These are phyloP conservation scores for Zanthoxylum bungeanum DNA, from an alignment of 345 rosid genomes.

Conservation along the genomic window DNA sequence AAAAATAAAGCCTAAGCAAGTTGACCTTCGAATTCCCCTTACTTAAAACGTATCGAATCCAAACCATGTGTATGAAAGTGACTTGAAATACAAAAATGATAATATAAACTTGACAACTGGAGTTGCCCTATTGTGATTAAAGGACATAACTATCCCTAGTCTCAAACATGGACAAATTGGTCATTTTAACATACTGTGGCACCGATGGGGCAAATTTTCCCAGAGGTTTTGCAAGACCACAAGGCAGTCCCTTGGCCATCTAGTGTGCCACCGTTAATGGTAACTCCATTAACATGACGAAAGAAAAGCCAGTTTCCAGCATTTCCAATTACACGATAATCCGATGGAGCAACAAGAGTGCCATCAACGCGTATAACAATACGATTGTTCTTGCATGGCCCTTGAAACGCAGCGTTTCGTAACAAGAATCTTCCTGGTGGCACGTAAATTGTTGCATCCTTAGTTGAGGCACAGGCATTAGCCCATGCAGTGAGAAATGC, in stretches of 20 bases:
- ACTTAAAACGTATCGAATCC: no score
- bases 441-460: conserved; percentile 43
- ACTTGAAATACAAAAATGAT: no score
- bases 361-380: conserved; percentile 45
- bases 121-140: no score
- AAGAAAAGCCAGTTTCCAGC: conserved; percentile 53
- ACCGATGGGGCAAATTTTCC: not conserved
- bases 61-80: no score
- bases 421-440: conserved; percentile 57
- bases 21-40: not conserved
- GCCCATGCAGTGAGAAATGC: conserved; percentile 68
- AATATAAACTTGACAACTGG: no score
- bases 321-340: conserved; percentile 41
- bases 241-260: not conserved
- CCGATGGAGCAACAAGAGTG: conserved; percentile 61
- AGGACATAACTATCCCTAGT: no score
- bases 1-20: not conserved
- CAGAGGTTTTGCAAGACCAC: conserved; percentile 1
- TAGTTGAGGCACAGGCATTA: conserved; percentile 43
- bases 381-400: conserved; percentile 15
- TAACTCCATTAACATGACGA: conserved; percentile 42
- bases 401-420: conserved; percentile 37
- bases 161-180: not conserved
- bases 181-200: not conserved
- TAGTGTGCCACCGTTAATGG: conserved; percentile 26